A percentile compares a stretch with the other conserved stretches of the same genome.
Conservation (phyloP, 2,329 filamentous ascomycete genomes). For the Aspergillus alliaceus region DNA sequence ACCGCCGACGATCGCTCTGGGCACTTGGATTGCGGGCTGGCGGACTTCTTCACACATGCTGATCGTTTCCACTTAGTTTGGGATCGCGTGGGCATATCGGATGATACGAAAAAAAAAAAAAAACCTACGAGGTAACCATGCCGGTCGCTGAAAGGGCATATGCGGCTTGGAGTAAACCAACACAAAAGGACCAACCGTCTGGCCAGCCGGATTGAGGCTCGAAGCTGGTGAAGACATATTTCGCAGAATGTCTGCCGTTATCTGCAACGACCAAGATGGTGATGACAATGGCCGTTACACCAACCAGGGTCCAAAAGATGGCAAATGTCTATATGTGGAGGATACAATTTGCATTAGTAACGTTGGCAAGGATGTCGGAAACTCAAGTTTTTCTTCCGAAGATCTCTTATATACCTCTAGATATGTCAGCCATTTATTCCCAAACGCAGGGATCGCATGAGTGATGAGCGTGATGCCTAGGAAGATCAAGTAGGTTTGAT, state of each 20-base stretch:
- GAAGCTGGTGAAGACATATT: conserved; percentile 56
- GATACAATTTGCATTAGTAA: not conserved
- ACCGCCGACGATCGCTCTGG: conserved; percentile 67
- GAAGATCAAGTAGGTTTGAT: conserved; percentile 68
- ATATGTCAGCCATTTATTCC: conserved; percentile 55
- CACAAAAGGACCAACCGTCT: conserved; percentile 68
- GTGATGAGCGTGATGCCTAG: conserved; percentile 65
- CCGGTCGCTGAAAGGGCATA: conserved; percentile 70
- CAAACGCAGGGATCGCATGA: conserved; percentile 53
- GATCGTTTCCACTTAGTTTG: conserved; percentile 10
- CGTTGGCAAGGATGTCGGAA: not conserved
- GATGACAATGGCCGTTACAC: conserved; percentile 63
- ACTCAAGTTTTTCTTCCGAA: not conserved
- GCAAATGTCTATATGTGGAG: conserved; percentile 67
- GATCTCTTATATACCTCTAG: conserved; percentile 61
- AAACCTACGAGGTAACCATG: conserved; percentile 73
- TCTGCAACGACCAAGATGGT: conserved; percentile 70
- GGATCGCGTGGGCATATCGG: not conserved
- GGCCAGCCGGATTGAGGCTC: conserved; percentile 70
- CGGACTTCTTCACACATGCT: conserved; percentile 68
- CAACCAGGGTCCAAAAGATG: conserved; percentile 68
- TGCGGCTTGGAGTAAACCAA: conserved; percentile 64
- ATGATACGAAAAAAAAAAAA: too few species aligned
- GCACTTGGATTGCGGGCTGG: conserved; percentile 64
- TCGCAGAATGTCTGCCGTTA: conserved; percentile 61